These are phyloP conservation scores for Trichophyton benhamiae DNA, from an alignment of 2,329 filamentous ascomycete genomes.

Conservation along the genomic window DNA sequence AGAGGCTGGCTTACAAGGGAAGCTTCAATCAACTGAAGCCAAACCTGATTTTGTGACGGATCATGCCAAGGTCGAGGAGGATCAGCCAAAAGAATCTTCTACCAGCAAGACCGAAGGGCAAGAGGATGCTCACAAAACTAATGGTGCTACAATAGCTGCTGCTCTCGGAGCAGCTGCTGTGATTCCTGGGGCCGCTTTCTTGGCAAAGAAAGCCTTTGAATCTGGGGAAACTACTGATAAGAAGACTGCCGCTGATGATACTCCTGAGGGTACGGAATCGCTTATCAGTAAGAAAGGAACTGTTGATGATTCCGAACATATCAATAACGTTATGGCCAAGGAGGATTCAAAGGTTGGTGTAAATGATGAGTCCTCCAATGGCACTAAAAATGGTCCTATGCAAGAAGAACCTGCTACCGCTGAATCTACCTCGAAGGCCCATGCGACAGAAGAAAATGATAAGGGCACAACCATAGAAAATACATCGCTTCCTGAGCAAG, in stretches of 20 bases:
- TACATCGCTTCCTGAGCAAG: not conserved
- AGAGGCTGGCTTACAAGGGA: not conserved
- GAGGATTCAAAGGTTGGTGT: not conserved
- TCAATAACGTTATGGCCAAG: not conserved
- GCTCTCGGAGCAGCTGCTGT: not conserved
- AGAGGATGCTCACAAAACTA: not conserved
- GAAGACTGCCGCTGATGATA: not conserved
- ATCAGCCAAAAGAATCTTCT: not conserved
- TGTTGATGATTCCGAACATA: not conserved
- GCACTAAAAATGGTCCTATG: too few species aligned
- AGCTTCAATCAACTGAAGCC: not conserved
- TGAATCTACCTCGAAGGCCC: not conserved
- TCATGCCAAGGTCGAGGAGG: not conserved
- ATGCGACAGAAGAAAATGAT: not conserved
- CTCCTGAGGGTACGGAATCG: not conserved
- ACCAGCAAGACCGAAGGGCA: not conserved
- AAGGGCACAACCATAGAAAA: not conserved
- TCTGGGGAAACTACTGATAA: not conserved
- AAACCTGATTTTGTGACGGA: not conserved
- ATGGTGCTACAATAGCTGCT: slow-evolving; percentile 3
- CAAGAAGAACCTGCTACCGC: not conserved
- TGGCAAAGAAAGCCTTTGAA: not conserved
- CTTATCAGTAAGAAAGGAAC: not conserved
- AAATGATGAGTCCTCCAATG: not conserved
- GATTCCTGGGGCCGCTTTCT: not conserved